Evolutionary conservation across 257 asterid species (phyloP).

Genomic region (Plantago ovata): DNA sequence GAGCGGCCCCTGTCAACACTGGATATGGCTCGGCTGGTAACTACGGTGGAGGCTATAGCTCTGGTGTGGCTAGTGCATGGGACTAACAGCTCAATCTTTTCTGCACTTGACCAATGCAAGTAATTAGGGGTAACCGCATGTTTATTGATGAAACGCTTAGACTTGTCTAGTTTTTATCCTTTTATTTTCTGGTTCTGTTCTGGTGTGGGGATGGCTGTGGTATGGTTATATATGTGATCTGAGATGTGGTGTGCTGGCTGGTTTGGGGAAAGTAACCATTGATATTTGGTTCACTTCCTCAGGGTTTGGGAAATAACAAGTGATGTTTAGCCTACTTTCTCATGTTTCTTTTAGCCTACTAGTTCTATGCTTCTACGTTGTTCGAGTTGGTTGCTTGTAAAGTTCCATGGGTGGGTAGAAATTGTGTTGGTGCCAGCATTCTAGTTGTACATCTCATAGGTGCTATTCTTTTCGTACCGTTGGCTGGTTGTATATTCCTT

Average conservation of each 20-base stretch:
- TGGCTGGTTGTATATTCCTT: constrained; percentile 34
- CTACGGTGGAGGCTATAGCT: constrained; percentile 33
- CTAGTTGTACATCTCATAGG: constrained; percentile 24
- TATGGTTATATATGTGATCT: constrained; percentile 21
- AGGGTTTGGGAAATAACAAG: constrained; percentile 10
- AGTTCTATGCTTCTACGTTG: constrained; percentile 6
- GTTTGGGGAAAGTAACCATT: constrained; percentile 8
- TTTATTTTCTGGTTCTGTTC: constrained; percentile 17
- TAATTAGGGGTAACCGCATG: constrained; percentile 17
- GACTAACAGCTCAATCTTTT: constrained; percentile 47
- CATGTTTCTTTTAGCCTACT: constrained; percentile 20
- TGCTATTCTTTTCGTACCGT: constrained; percentile 24
- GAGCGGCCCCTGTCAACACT: constrained; percentile 39
- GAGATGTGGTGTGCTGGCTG: constrained; percentile 30
- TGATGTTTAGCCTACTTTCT: constrained; percentile 1
- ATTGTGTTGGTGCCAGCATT: constrained; percentile 30
- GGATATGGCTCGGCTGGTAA: constrained; percentile 40
- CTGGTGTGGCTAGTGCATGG: constrained; percentile 60
- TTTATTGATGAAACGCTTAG: constrained; percentile 20
- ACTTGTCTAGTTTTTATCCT: constrained; percentile 17
- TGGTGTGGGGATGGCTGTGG: constrained; percentile 16
- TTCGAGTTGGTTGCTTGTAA: constrained; percentile 13
- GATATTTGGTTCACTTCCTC: constrained; percentile 22
- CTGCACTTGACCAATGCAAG: constrained; percentile 8
- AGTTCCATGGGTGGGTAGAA: constrained; percentile 23